Evolutionary conservation across 2,329 filamentous ascomycete genomes (phyloP).

Genomic region (Drechslerella dactyloides): DNA sequence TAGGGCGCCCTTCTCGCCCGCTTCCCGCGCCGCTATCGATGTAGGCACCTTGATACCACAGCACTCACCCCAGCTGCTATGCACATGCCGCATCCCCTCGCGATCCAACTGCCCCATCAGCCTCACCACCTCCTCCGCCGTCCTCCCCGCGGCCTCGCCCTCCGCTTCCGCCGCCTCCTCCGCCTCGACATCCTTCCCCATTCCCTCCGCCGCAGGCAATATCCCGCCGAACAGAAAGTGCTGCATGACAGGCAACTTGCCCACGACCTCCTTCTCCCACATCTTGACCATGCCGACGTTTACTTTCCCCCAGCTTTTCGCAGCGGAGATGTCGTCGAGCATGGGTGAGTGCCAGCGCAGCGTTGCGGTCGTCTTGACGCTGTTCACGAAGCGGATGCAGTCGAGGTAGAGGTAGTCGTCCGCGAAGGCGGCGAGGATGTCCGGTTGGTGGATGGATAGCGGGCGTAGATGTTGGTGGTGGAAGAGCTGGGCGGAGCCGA

Average conservation of each 20-base stretch:
- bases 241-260: conserved; percentile 96
- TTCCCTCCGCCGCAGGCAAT: conserved; percentile 78
- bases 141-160: conserved; percentile 55
- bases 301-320: conserved; percentile 88
- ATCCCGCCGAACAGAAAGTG: conserved; percentile 93
- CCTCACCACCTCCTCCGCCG: conserved; percentile 61
- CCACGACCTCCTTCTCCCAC: conserved; percentile 91
- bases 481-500: conserved; percentile 87
- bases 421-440: conserved; percentile 84
- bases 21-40: conserved; percentile 87
- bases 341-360: conserved; percentile 96
- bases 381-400: conserved; percentile 92
- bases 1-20: conserved; percentile 75
- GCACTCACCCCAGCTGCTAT: conserved; percentile 89
- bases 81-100: conserved; percentile 72
- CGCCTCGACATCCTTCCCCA: conserved; percentile 72
- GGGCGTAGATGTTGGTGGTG: conserved; percentile 82
- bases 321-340: conserved; percentile 94
- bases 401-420: conserved; percentile 87
- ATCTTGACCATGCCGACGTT: conserved; percentile 95
- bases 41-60: conserved; percentile 98
- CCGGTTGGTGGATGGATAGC: conserved; percentile 81
- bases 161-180: conserved; percentile 59
- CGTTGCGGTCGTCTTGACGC: conserved; percentile 92
- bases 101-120: conserved; percentile 69